Conservation (phyloP, 768 basidiomycete genomes). For the Leucocoprinus birnbaumii region DNA sequence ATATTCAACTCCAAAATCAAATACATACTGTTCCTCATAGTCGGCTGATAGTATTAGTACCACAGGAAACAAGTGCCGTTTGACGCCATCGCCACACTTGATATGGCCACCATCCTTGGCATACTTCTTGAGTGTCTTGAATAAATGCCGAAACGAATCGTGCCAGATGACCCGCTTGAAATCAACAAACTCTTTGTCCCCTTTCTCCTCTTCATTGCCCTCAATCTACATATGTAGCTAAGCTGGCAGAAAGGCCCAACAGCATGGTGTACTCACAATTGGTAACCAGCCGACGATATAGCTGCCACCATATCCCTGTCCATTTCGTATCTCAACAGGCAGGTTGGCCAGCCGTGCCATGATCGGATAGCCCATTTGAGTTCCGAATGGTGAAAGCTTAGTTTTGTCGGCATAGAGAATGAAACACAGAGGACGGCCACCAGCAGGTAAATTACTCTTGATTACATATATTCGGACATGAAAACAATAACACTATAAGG, state of each 20-base stretch:
- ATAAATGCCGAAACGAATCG: constrained; percentile 25
- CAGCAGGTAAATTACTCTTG: constrained; percentile 14
- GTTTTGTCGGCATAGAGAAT: constrained; percentile 39
- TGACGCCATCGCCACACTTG: constrained; percentile 18
- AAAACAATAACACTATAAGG: background rate
- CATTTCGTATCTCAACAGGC: constrained; percentile 26
- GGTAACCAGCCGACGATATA: constrained; percentile 33
- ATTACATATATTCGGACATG: too few relatives aligned
- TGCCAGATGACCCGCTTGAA: constrained; percentile 38
- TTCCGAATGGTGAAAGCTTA: constrained; percentile 33
- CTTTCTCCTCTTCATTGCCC: constrained; percentile 24
- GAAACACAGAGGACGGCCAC: constrained; percentile 22
- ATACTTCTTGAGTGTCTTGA: constrained; percentile 20
- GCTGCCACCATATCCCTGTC: constrained; percentile 28
- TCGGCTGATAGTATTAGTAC: constrained; percentile 37
- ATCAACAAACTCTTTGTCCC: constrained; percentile 26
- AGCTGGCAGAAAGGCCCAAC: too few relatives aligned
- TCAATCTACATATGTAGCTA: constrained; percentile 17
- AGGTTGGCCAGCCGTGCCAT: constrained; percentile 29
- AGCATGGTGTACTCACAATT: constrained; percentile 26
- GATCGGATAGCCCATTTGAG: constrained; percentile 32
- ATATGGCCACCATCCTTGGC: constrained; percentile 11
- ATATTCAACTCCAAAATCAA: background rate
- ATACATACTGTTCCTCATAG: constrained; percentile 44
- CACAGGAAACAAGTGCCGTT: constrained; percentile 28